Conservation (phyloP, 495 filamentous ascomycete genomes). For the Daldinia grandis region DNA sequence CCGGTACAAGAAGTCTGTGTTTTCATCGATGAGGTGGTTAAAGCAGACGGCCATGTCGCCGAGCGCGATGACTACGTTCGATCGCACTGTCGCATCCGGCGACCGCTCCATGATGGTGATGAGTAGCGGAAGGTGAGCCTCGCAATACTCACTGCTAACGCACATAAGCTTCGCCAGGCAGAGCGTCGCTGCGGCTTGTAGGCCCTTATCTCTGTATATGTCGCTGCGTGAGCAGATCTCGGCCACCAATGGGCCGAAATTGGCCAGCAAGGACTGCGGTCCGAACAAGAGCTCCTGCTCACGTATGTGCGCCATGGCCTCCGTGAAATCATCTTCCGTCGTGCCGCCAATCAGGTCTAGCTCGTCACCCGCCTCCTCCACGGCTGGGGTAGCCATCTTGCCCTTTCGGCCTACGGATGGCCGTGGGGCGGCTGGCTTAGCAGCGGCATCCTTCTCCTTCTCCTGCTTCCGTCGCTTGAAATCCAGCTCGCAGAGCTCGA, state of each 20-base stretch:
- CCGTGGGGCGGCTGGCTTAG: slow-evolving; percentile 49
- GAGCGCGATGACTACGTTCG: slow-evolving; percentile 94
- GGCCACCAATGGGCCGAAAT: slow-evolving; percentile 87
- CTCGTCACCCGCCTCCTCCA: slow-evolving; percentile 76
- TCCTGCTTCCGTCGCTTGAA: slow-evolving; percentile 97
- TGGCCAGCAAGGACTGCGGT: slow-evolving; percentile 80
- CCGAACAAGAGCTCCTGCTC: slow-evolving; percentile 94
- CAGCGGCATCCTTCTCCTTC: slow-evolving; percentile 77
- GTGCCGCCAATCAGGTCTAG: slow-evolving; percentile 97
- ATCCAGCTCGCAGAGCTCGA: slow-evolving; percentile 96
- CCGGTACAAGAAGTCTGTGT: slow-evolving; percentile 97
- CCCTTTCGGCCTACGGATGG: slow-evolving; percentile 58
- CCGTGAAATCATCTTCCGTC: slow-evolving; percentile 97
- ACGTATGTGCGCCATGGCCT: slow-evolving; percentile 92
- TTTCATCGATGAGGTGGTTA: slow-evolving; percentile 99
- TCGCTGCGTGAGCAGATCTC: slow-evolving; percentile 97
- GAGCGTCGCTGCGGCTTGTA: slow-evolving; percentile 93
- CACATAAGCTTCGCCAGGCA: slow-evolving; percentile 99
- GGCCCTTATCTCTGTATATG: slow-evolving; percentile 80
- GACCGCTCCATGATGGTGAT: slow-evolving; percentile 98
- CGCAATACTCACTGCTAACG: slow-evolving; percentile 93
- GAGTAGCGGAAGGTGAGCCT: slow-evolving; percentile 88
- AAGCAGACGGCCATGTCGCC: slow-evolving; percentile 99
- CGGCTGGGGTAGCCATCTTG: slow-evolving; percentile 47
- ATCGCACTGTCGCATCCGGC: slow-evolving; percentile 85